phyloP scores from a whole-genome alignment of 108 stramenopile species.

The Conticribra weissflogii region DNA sequence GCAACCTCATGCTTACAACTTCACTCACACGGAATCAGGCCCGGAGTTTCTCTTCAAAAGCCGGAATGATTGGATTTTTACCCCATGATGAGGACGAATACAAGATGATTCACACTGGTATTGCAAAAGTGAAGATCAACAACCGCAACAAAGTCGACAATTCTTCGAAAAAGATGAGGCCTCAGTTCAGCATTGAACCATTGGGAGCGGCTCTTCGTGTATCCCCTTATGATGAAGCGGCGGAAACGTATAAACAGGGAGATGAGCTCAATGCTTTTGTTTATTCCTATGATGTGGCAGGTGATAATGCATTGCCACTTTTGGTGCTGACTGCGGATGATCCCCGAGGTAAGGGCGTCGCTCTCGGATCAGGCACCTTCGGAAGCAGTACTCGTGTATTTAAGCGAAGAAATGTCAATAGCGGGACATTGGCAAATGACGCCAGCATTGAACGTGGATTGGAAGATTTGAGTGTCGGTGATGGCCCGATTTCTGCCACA shows the following conservation, averaged over 20 bases:
- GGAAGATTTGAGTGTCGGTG: constrained; percentile 59
- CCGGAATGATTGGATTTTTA: constrained; percentile 73
- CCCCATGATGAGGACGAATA: constrained; percentile 15
- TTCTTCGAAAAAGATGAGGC: background rate
- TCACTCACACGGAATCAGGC: constrained; percentile 60
- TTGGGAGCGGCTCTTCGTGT: constrained; percentile 78
- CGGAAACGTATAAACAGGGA: constrained; percentile 57
- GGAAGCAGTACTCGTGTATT: constrained; percentile 37
- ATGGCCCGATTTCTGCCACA: constrained; percentile 69
- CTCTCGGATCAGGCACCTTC: constrained; percentile 37
- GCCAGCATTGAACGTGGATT: constrained; percentile 27
- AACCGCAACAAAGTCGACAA: background rate
- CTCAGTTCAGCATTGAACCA: constrained; percentile 34
- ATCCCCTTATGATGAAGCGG: constrained; percentile 57
- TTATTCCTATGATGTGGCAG: constrained; percentile 63
- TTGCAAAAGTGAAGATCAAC: constrained; percentile 11
- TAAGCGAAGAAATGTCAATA: constrained; percentile 24
- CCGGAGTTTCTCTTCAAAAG: constrained; percentile 46
- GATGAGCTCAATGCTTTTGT: constrained; percentile 70
- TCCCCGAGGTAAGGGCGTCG: constrained; percentile 33
- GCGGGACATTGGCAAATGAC: constrained; percentile 9
- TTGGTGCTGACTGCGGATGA: constrained; percentile 71
- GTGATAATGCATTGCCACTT: constrained; percentile 72
- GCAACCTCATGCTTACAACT: constrained; percentile 55
- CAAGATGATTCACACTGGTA: constrained; percentile 42